These are phyloP conservation scores for Macrophomina phaseolina DNA, from an alignment of 2,329 filamentous ascomycete genomes.

Conservation along the genomic window DNA sequence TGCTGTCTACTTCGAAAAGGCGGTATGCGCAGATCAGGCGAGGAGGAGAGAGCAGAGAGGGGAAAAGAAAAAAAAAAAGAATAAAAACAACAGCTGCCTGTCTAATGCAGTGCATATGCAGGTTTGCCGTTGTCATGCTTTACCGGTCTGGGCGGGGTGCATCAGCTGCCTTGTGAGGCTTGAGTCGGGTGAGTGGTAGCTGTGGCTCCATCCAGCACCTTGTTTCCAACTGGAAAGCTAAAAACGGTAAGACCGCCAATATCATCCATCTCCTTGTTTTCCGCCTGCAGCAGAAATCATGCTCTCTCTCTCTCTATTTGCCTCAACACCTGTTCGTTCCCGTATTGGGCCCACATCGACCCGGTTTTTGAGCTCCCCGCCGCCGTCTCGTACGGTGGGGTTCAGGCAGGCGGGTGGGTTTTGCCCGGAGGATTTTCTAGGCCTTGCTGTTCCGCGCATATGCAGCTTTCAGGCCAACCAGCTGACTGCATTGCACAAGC, in stretches of 20 bases:
- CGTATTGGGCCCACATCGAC: no score
- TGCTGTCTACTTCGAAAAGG: not conserved
- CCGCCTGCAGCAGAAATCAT: not conserved
- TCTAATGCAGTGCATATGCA: slow-evolving; percentile 5
- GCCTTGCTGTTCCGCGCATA: no score
- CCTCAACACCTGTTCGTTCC: not conserved
- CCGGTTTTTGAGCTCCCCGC: not conserved
- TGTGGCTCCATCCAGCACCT: not conserved
- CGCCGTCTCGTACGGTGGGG: no score
- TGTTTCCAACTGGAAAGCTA: not conserved
- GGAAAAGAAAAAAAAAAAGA: not conserved
- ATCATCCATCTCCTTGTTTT: not conserved
- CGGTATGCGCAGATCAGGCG: not conserved
- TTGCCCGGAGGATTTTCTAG: not conserved
- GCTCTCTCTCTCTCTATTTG: not conserved
- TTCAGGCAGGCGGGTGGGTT: no score
- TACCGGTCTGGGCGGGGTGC: not conserved
- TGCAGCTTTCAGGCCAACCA: no score
- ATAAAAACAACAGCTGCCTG: not conserved
- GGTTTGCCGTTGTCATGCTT: slow-evolving; percentile 10
- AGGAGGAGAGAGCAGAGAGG: not conserved
- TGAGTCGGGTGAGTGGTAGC: no score
- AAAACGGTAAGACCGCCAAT: not conserved
- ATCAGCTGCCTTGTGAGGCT: not conserved
- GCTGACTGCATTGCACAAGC: no score